phyloP scores from a whole-genome alignment of 164 flowering plant genomes.

The Pachysandra terminalis region DNA sequence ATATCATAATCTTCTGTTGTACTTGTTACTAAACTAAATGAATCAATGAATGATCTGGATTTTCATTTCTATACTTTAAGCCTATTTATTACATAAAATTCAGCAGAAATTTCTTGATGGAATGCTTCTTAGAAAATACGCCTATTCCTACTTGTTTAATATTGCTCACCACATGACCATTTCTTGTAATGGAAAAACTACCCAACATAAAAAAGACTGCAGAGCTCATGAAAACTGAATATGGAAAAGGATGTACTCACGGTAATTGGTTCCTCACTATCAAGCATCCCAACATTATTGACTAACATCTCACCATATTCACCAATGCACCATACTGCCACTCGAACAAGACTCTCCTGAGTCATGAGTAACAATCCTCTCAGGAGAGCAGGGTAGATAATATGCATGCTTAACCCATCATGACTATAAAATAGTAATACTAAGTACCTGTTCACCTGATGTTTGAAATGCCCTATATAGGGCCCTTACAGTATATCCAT shows the following conservation, averaged over 20 bases:
- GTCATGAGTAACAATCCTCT: conserved; percentile 1
- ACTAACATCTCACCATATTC: conserved; percentile 97
- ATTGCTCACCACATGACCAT: neutral
- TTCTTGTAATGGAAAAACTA: neutral
- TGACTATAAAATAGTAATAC: conserved; percentile 3
- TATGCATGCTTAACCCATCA: neutral
- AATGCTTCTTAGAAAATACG: neutral
- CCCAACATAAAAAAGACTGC: too few relatives aligned
- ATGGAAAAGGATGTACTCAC: conserved; percentile 44
- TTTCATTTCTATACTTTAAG: neutral
- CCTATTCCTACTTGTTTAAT: neutral
- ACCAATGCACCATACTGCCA: conserved; percentile 98
- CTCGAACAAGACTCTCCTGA: conserved; percentile 93
- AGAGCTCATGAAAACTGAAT: neutral
- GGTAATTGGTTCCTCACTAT: conserved; percentile 78
- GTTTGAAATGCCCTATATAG: conserved; percentile 76
- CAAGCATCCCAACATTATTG: conserved; percentile 72
- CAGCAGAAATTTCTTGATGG: neutral
- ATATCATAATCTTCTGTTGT: neutral
- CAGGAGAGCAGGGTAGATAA: conserved; percentile 4
- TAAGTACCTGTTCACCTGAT: conserved; percentile 83
- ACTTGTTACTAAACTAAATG: neutral
- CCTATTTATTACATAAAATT: neutral
- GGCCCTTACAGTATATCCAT: conserved; percentile 89
- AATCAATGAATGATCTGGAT: neutral